These are phyloP conservation scores for Buddleja alternifolia DNA, from an alignment of 257 asterid species.

Conservation along the genomic window DNA sequence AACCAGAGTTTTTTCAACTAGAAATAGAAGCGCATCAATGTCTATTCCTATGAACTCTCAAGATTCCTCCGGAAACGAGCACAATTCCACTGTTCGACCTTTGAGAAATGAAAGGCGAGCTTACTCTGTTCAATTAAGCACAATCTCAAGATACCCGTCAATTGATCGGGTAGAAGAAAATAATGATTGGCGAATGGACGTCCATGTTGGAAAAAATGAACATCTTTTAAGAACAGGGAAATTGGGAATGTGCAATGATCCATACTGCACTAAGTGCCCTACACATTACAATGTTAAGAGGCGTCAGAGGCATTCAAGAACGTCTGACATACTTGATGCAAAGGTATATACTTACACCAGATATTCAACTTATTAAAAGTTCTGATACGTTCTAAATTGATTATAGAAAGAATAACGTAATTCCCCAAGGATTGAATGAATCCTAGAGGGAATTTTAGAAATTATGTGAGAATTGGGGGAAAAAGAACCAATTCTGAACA, in stretches of 20 bases:
- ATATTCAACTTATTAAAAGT: neutral
- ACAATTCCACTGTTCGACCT: slow-evolving; percentile 76
- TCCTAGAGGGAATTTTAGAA: no score
- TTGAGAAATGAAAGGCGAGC: slow-evolving; percentile 52
- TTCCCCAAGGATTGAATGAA: no score
- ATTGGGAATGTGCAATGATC: slow-evolving; percentile 92
- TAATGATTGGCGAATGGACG: slow-evolving; percentile 49
- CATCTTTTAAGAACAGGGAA: slow-evolving; percentile 86
- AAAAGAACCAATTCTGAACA: no score
- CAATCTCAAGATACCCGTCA: slow-evolving; percentile 57
- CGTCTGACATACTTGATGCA: slow-evolving; percentile 60
- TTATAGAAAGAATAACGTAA: no score
- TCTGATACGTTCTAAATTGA: no score
- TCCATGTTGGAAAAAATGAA: slow-evolving; percentile 56
- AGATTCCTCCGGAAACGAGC: slow-evolving; percentile 48
- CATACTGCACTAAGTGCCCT: slow-evolving; percentile 95
- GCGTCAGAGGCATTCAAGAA: slow-evolving; percentile 45
- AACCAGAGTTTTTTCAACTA: slow-evolving; percentile 40
- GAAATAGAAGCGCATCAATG: slow-evolving; percentile 79
- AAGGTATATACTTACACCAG: slow-evolving; percentile 50
- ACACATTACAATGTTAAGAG: slow-evolving; percentile 56
- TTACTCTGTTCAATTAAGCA: slow-evolving; percentile 53
- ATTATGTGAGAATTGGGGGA: no score
- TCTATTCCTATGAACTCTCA: slow-evolving; percentile 52
- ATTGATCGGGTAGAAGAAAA: slow-evolving; percentile 34